These are phyloP conservation scores for Fennellomyces sp. DNA, from an alignment of 371 early-diverging fungal genomes.

Conservation along the genomic window DNA sequence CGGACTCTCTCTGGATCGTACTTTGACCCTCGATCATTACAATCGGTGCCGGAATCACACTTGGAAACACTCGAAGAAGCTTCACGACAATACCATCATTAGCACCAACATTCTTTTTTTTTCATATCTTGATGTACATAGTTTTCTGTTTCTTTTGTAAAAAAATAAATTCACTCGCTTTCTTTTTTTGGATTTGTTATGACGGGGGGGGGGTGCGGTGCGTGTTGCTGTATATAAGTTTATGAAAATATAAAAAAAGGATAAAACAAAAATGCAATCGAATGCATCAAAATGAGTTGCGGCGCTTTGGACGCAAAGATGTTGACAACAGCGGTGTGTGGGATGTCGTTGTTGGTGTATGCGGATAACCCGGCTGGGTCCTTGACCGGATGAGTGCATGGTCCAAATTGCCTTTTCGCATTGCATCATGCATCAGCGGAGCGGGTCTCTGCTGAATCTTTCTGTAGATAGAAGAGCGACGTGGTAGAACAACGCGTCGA, in stretches of 20 bases:
- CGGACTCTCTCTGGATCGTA: neutral
- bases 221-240: neutral
- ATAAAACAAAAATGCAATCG: neutral
- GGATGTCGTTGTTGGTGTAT: neutral
- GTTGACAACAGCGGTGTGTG: neutral
- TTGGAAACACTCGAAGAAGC: neutral
- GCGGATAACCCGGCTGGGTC: neutral
- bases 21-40: neutral
- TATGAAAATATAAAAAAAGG: neutral
- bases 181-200: too few relatives aligned
- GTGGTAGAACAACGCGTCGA: slow-evolving; percentile 6
- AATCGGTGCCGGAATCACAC: slow-evolving; percentile 7
- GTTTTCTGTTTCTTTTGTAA: neutral
- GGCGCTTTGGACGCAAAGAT: neutral
- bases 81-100: neutral
- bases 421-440: slow-evolving; percentile 1
- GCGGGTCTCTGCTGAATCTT: slow-evolving; percentile 1
- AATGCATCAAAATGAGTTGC: slow-evolving; percentile 4
- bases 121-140: neutral
- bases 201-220: too few relatives aligned
- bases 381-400: slow-evolving; percentile 3
- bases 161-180: too few relatives aligned
- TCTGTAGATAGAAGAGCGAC: slow-evolving; percentile 4
- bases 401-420: neutral
- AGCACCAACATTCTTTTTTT: neutral